These are phyloP conservation scores for Pogostemon cablin DNA, from an alignment of 257 asterid species.

Conservation along the genomic window DNA sequence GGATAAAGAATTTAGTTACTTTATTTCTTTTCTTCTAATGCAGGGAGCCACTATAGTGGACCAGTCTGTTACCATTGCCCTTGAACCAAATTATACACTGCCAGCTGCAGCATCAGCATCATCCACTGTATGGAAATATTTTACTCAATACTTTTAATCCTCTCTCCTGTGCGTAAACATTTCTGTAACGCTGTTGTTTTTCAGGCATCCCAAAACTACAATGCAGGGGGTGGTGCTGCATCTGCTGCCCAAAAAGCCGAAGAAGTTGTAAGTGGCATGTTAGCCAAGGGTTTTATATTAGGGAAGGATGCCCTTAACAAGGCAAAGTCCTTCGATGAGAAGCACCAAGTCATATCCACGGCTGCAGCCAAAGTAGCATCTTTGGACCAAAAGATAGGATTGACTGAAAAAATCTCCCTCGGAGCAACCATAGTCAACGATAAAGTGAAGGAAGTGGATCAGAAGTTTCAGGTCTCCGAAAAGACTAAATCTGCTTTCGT, in stretches of 20 bases:
- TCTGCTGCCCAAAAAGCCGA: constrained; percentile 63
- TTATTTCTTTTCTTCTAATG: constrained; percentile 15
- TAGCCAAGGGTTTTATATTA: constrained; percentile 67
- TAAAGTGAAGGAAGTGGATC: constrained; percentile 66
- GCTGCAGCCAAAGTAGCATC: constrained; percentile 69
- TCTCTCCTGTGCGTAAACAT: neutral
- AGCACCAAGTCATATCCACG: constrained; percentile 59
- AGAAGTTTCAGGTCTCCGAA: constrained; percentile 65
- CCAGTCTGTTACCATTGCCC: constrained; percentile 54
- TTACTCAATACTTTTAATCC: neutral
- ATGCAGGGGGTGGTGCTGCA: constrained; percentile 36
- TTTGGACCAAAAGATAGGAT: constrained; percentile 62
- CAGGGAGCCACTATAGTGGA: constrained; percentile 74
- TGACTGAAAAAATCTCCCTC: constrained; percentile 55
- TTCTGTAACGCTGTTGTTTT: constrained; percentile 2
- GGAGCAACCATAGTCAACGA: constrained; percentile 64
- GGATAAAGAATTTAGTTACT: constrained; percentile 4
- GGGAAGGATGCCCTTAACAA: constrained; percentile 64
- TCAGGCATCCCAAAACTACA: constrained; percentile 47
- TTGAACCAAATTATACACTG: constrained; percentile 49
- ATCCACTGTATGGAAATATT: constrained; percentile 38
- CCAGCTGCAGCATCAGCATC: constrained; percentile 46
- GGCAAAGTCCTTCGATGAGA: constrained; percentile 71
- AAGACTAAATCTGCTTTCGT: constrained; percentile 63
- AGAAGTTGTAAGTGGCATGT: constrained; percentile 66